Percentiles rank a stretch among this genome's conserved stretches.
phyloP scores from a whole-genome alignment of 768 basidiomycete species.

The Boletellus ananiceps region DNA sequence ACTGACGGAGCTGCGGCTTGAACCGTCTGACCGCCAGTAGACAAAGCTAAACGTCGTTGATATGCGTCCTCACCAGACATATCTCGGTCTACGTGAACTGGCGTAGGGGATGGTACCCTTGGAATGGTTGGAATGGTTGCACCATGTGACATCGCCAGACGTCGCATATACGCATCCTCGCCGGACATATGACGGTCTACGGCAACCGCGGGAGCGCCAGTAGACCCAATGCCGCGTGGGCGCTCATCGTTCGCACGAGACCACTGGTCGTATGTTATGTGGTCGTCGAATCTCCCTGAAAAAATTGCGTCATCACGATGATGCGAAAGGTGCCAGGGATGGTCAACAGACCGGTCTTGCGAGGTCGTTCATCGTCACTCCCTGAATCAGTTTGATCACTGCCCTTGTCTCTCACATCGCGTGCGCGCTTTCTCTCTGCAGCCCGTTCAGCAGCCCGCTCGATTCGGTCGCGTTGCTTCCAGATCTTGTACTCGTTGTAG shows the following conservation, averaged over 20 bases:
- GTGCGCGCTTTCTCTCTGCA: conserved; percentile 56
- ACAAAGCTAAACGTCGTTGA: conserved; percentile 70
- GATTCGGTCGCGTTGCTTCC: conserved; percentile 71
- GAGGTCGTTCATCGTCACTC: conserved; percentile 62
- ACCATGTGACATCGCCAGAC: conserved; percentile 62
- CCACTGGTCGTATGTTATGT: conserved; percentile 49
- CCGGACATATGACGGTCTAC: conserved; percentile 55
- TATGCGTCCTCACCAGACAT: conserved; percentile 79
- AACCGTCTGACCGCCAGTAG: conserved; percentile 28
- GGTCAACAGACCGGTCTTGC: conserved; percentile 55
- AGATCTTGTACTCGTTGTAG: conserved; percentile 82
- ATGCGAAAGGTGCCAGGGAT: neutral
- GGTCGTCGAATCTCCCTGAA: conserved; percentile 34
- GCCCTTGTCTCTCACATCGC: conserved; percentile 42
- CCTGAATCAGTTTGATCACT: conserved; percentile 64
- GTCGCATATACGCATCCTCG: conserved; percentile 77
- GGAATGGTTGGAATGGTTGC: conserved; percentile 11
- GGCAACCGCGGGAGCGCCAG: conserved; percentile 30
- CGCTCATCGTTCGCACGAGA: conserved; percentile 48
- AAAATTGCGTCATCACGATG: conserved; percentile 6
- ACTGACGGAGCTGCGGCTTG: conserved; percentile 21
- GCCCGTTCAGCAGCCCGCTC: conserved; percentile 60
- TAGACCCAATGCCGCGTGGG: conserved; percentile 23
- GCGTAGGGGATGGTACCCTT: conserved; percentile 26
- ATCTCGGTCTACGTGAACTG: conserved; percentile 38